Conservation (phyloP, 2,329 filamentous ascomycete genomes). For the Alternaria alternata region DNA sequence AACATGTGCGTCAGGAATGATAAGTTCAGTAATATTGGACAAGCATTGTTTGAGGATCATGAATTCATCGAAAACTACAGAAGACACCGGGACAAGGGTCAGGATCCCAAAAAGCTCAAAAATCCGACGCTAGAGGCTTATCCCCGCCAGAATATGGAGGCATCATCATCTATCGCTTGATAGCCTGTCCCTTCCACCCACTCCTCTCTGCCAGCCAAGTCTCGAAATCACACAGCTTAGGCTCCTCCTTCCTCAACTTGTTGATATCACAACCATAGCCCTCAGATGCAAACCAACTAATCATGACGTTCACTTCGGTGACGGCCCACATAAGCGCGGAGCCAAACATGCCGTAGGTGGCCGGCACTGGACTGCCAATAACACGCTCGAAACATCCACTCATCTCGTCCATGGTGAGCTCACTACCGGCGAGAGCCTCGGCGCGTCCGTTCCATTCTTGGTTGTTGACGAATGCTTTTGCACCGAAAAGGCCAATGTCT, state of each 20-base stretch:
- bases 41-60: background rate
- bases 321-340: conserved; percentile 53
- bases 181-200: conserved; percentile 45
- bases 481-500: conserved; percentile 63
- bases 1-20: background rate
- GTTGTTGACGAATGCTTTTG: conserved; percentile 58
- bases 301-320: conserved; percentile 58
- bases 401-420: conserved; percentile 58
- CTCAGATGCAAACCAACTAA: conserved; percentile 60
- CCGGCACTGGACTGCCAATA: conserved; percentile 56
- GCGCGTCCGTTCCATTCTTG: conserved; percentile 55
- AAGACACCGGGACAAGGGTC: background rate
- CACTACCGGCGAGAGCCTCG: conserved; percentile 62
- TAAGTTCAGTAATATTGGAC: background rate
- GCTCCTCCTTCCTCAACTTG: conserved; percentile 54
- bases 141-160: background rate
- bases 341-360: conserved; percentile 54
- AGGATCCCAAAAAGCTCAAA: background rate
- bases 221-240: conserved; percentile 57
- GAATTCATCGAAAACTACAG: background rate
- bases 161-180: conserved; percentile 17
- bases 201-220: conserved; percentile 60
- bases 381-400: conserved; percentile 56
- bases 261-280: conserved; percentile 59
- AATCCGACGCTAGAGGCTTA: conserved; percentile 4